Conservation (phyloP, 371 early-diverging fungal species). For the Entomophthora muscae region DNA sequence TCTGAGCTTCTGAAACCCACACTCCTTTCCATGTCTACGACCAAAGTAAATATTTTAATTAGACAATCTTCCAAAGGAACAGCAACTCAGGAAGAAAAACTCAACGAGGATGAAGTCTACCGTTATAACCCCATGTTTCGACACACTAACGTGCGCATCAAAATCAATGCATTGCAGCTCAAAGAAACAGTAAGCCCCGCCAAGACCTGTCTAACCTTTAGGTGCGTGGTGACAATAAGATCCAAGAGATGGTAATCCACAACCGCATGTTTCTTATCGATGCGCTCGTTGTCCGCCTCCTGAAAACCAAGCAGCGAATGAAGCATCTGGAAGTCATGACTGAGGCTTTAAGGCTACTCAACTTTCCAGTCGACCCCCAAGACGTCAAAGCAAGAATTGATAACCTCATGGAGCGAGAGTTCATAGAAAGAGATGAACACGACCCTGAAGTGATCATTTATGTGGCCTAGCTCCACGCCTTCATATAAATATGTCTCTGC, state of each 20-base stretch:
- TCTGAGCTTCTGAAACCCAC: conserved; percentile 53
- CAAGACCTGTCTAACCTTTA: conserved; percentile 8
- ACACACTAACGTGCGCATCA: conserved; percentile 36
- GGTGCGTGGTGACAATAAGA: conserved; percentile 39
- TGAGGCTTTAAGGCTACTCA: conserved; percentile 51
- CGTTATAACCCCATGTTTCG: conserved; percentile 45
- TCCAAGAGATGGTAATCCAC: conserved; percentile 50
- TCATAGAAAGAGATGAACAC: conserved; percentile 54
- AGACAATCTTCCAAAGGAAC: conserved; percentile 18
- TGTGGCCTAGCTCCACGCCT: conserved; percentile 33
- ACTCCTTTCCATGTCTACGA: conserved; percentile 68
- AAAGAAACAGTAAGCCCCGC: conserved; percentile 33
- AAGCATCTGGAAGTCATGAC: conserved; percentile 43
- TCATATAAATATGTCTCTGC: too few species aligned
- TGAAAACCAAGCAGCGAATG: conserved; percentile 68
- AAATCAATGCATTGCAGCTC: conserved; percentile 57
- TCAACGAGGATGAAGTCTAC: conserved; percentile 40
- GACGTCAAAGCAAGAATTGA: conserved; percentile 83
- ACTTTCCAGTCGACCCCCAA: conserved; percentile 52
- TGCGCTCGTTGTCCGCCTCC: conserved; percentile 86
- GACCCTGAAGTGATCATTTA: conserved; percentile 32
- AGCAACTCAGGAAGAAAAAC: conserved; percentile 25
- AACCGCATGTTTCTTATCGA: conserved; percentile 73
- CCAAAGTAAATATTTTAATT: conserved; percentile 48
- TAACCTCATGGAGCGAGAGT: conserved; percentile 80